Evolutionary conservation across 2,329 filamentous ascomycete species (phyloP), one percentile per base, ranked within the genome.

Genomic region (Sarocladium brachiariae): DNA sequence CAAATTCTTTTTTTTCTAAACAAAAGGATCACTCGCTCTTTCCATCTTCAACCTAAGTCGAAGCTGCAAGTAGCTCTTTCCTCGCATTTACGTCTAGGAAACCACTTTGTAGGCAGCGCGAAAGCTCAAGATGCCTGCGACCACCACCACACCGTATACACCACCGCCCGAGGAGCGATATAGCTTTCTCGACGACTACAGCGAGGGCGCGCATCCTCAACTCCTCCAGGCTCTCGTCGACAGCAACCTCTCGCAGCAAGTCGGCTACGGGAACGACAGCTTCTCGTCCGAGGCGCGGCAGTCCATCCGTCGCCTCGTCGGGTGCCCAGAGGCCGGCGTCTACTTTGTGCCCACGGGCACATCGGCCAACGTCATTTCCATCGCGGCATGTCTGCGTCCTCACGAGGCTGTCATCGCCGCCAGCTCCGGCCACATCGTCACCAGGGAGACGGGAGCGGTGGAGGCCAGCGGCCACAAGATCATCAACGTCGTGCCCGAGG

Each of bases 281-380:
- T 75, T 71, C 55, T 68, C 65, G 55, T 60, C 66, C 14, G 58
- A 68, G 13, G 74, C 74, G 0, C 62, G 70, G 1, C 59, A 65
- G 38, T 59, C 68, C 25, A 74, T 77, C 46, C 65, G 70, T 18
- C 50, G 48, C 0, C 67, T 68, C 39, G 61, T 69, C 10, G 66
- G 65, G 30, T 30, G 25, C n/a, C 46, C 46, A 6, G 30, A 35
- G 4, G 46, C 46, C 6, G 70, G 70, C 39, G 66, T 77, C 51
- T 74, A 74, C 58, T 77, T 77, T 49, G 74, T 77, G 0, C 73
- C 74, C 1, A 76, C 71, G 50, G 74, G 74, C 11, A 77, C 74
- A 0, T 73, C 73, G 0, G 74, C 74, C 27, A 77, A 77, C 50
- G 67, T 73, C 33, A 76, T 77, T 49, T 75, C 70, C 38, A 77